These are phyloP conservation scores for Hortiboletus campestris DNA, from an alignment of 768 basidiomycete genomes.

Conservation along the genomic window DNA sequence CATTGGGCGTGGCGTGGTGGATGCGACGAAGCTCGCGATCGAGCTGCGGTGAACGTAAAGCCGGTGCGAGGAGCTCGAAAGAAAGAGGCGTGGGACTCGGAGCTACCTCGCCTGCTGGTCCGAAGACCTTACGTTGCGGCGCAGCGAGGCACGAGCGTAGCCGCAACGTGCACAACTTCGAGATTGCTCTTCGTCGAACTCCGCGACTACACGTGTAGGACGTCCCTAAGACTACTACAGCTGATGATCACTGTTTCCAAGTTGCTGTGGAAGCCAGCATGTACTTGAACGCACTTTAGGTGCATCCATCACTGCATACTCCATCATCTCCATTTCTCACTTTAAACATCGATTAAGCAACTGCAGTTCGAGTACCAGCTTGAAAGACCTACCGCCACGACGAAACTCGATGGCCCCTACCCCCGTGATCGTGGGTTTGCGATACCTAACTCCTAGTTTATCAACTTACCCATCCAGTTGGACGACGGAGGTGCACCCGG, in stretches of 20 bases:
- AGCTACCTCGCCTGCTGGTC: too few species aligned
- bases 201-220: too few species aligned
- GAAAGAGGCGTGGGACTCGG: too few species aligned
- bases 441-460: not conserved
- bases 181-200: too few species aligned
- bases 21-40: too few species aligned
- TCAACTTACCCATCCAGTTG: not conserved
- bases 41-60: too few species aligned
- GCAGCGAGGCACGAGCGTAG: too few species aligned
- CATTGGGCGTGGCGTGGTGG: too few species aligned
- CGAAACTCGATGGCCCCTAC: not conserved
- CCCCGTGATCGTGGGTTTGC: not conserved
- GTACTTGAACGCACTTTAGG: not conserved
- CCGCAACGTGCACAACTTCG: too few species aligned
- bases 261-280: not conserved
- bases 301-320: not conserved
- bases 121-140: too few species aligned
- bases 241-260: not conserved
- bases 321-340: not conserved
- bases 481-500: not conserved
- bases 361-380: not conserved
- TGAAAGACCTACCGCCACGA: not conserved
- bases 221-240: too few species aligned
- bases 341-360: not conserved
- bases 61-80: too few species aligned